Base-by-base conservation (phyloP, 305 asterid species). In the Withania somnifera region DNA sequence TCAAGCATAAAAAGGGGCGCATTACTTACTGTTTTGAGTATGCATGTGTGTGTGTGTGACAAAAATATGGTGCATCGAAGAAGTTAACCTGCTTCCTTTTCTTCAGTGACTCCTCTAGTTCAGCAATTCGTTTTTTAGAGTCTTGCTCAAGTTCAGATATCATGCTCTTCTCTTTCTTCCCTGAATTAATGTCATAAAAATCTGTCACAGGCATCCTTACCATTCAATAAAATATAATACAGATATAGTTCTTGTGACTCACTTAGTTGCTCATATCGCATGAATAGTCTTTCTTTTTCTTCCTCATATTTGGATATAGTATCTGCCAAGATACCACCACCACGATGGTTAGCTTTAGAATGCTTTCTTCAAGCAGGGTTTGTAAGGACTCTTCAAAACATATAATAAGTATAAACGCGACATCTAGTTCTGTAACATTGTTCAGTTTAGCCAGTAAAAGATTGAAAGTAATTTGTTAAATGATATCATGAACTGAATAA, bases 81-180 rank as follows among this genome's bases (percentile, higher is more conserved):
- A 42, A 71, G 66, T 67, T 88, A 52, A 94, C 99, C 98, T 93
- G 93, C 83, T 93, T 94, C 85, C 94, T 96, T 89, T 93, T 96
- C 97, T 93, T 94, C 85, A 95, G 87, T 24, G 98, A 95, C 84
- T 91, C 98, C 86, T 95, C 98, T 84, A 95, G 86, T 81, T 93
- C 93, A 81, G 91, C 87, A 67, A 94, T 91, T 90, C 88, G 93
- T 77, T 89, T 89, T 60, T 89, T 81, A 81, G 86, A 87, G 77
- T 88, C 84, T 86, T 95, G 92, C 92, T 93, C 97, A 68, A 85
- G 86, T 85, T 94, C 97, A 82, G 94, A 87, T 78, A 94, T 47
- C 90, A 90, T 84, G 58, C 32, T 86, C 93, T 90, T 94, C 91
- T 93, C 98, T 83, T 91, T 93, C 92, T 94, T 96, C 89, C 98